These are phyloP conservation scores for Echeveria elegans DNA, from an alignment of 164 flowering plant species.

Conservation along the genomic window DNA sequence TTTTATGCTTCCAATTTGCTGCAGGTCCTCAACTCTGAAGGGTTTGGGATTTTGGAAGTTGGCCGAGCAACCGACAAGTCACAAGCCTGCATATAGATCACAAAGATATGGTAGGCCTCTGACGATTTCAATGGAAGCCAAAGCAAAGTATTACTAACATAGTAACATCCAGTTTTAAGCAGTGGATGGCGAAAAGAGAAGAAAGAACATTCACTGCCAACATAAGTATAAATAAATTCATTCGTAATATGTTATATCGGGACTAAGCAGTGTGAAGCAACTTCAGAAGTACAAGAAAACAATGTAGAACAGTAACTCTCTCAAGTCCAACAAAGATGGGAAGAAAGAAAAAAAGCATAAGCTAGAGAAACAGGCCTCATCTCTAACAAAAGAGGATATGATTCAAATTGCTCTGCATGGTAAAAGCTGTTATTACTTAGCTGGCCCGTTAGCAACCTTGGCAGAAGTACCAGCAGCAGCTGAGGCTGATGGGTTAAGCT, in stretches of 20 bases:
- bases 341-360: not conserved
- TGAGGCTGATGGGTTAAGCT: conserved; percentile 4
- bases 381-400: not conserved
- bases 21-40: too few relatives aligned
- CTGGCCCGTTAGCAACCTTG: not conserved
- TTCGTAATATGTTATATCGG: not conserved
- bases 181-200: too few relatives aligned
- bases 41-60: too few relatives aligned
- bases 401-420: not conserved
- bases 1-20: too few relatives aligned
- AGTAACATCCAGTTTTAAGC: too few relatives aligned
- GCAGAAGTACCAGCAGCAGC: not conserved
- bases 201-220: too few relatives aligned
- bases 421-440: not conserved
- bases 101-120: too few relatives aligned
- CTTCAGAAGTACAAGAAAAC: not conserved
- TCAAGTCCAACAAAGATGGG: not conserved
- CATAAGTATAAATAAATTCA: not conserved
- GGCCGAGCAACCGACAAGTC: too few relatives aligned
- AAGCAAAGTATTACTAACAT: too few relatives aligned
- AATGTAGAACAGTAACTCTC: not conserved
- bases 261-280: not conserved
- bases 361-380: not conserved
- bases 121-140: too few relatives aligned
- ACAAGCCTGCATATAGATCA: too few relatives aligned